Conservation (phyloP, 495 filamentous ascomycete species). For the Polyplosphaeria fusca region DNA sequence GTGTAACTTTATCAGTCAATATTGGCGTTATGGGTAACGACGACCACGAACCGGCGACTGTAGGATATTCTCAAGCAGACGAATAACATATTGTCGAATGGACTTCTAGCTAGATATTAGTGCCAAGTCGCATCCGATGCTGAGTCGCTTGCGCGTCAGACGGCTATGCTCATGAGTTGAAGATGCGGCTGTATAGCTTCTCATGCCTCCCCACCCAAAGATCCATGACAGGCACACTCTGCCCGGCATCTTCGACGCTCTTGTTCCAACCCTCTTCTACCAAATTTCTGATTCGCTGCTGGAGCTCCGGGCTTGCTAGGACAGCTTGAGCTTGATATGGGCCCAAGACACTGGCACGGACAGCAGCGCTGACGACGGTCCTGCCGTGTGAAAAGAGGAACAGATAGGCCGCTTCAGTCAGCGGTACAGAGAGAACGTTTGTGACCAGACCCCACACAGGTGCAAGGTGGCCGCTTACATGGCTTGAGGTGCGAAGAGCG, state of each 20-base stretch:
- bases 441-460: slow-evolving; percentile 78
- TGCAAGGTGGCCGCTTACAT: slow-evolving; percentile 61
- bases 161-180: slow-evolving; percentile 80
- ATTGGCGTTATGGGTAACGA: no score
- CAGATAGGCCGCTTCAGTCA: slow-evolving; percentile 71
- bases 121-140: no score
- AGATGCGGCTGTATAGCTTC: slow-evolving; percentile 91
- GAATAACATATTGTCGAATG: no score
- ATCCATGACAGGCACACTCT: slow-evolving; percentile 82
- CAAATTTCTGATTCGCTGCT: slow-evolving; percentile 57
- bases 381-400: slow-evolving; percentile 88
- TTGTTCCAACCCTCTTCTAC: slow-evolving; percentile 59
- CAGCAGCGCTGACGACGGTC: slow-evolving; percentile 82
- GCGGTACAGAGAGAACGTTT: slow-evolving; percentile 56
- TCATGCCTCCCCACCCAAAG: slow-evolving; percentile 95
- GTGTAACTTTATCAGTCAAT: no score
- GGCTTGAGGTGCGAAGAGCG: slow-evolving; percentile 14
- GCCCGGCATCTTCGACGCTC: slow-evolving; percentile 72
- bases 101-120: no score
- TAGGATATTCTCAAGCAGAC: no score
- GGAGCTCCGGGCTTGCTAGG: slow-evolving; percentile 64
- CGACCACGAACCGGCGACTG: no score
- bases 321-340: slow-evolving; percentile 89
- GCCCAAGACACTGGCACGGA: slow-evolving; percentile 82
- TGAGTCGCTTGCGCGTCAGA: no score